phyloP scores from a whole-genome alignment of 129 eudicot genomes.

The Chrysanthemum makinoi region DNA sequence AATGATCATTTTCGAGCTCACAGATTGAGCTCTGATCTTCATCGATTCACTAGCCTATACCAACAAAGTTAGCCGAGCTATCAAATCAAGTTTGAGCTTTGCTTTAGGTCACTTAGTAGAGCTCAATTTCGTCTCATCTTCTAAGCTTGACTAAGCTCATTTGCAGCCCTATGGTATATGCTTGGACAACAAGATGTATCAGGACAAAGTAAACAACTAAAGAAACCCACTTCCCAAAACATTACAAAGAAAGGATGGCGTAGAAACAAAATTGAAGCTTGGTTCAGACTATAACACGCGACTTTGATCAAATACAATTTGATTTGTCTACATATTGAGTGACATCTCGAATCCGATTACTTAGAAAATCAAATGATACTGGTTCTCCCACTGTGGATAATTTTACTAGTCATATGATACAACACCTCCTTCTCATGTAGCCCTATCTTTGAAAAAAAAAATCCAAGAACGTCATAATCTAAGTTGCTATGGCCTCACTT shows the following conservation, averaged over 20 bases:
- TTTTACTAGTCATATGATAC: slow-evolving; percentile 20
- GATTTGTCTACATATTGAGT: slow-evolving; percentile 7
- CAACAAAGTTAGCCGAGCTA: too few relatives aligned
- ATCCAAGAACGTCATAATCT: slow-evolving; percentile 9
- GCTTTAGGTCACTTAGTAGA: neutral
- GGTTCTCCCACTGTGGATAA: slow-evolving; percentile 2
- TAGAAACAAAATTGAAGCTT: neutral
- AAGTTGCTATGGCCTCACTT: slow-evolving; percentile 42
- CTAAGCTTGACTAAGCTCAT: neutral
- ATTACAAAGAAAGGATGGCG: slow-evolving; percentile 14
- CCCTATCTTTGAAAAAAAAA: neutral
- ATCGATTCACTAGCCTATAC: too few relatives aligned
- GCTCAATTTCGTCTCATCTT: neutral
- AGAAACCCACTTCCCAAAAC: neutral
- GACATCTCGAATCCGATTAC: slow-evolving; percentile 9
- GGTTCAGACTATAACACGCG: neutral
- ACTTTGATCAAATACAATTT: slow-evolving; percentile 4
- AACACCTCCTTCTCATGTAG: slow-evolving; percentile 17
- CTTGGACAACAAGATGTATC: neutral
- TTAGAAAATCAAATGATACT: slow-evolving; percentile 11
- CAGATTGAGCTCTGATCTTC: too few relatives aligned
- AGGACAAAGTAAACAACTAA: neutral
- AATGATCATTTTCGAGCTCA: neutral
- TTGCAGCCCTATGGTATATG: neutral
- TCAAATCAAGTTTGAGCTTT: neutral